Evolutionary conservation across 306 rosid genomes (phyloP), one percentile per base, ranked within the genome.

Genomic region (Fragaria iinumae): DNA sequence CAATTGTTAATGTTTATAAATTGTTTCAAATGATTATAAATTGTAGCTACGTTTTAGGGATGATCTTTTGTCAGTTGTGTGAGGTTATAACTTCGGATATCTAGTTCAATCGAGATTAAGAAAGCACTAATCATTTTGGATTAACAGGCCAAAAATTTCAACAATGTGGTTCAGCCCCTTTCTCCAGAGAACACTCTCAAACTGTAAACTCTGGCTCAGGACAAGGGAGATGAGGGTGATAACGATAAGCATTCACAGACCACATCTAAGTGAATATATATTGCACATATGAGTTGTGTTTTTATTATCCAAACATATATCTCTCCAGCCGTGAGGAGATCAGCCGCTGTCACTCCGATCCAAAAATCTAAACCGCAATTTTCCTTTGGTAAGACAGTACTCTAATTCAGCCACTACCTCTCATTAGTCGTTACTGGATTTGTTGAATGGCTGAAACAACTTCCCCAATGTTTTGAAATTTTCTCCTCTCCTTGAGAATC

Each of bases 401-500:
- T 32, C 36, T 32, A 32, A 32, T 38, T 38, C 41, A 38, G 41
- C 10, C 44, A 8, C 10, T 41, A 41, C 10, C 44, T 41, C 44
- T 41, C 63, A 7, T 48, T 12, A 43, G 17, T 67, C 27, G 34
- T 67, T 81, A 69, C 80, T 83, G 80, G 76, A 81, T 44, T 77
- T 86, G 82, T 45, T 66, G 63, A 83, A 95, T 80, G 60, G 92
- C 89, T n/a, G 89, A 79, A 79, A 90, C 57, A 45, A 95, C 75
- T 80, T 92, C 89, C 39, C 74, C 7, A 65, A 95, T 89, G 78
- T 80, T 70, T 34, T 80, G 80, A 75, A 89, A 88, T 44, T 80
- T 88, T 44, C 88, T 81, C 79, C 98, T 87, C 73, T 95, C 87
- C 84, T 92, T 92, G 38, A 95, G 93, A 77, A 95, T 76, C 80